A percentile compares a stretch with the other conserved stretches of the same genome.
These are phyloP conservation scores for Beta corolliflora DNA, from an alignment of 179 eudicot species.

Conservation along the genomic window DNA sequence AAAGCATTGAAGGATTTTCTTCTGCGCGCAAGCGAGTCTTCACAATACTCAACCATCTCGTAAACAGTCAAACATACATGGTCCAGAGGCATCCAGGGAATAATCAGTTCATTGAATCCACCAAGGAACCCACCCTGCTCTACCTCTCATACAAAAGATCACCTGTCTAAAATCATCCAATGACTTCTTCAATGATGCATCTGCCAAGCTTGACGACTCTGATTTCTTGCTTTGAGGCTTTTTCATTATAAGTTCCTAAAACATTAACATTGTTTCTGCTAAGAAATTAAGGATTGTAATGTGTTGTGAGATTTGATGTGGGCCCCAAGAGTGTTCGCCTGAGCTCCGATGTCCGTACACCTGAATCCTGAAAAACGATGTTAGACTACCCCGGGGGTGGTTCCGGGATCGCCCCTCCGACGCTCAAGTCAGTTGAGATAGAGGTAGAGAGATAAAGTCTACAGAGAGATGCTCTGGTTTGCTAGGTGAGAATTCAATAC, in stretches of 20 bases:
- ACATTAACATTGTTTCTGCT: conserved; percentile 3
- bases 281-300: too few relatives aligned
- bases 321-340: too few relatives aligned
- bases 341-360: too few relatives aligned
- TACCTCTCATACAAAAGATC: conserved; percentile 27
- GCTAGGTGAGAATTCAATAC: too few relatives aligned
- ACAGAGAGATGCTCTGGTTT: too few relatives aligned
- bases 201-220: conserved; percentile 47
- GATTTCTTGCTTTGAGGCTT: conserved; percentile 67
- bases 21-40: too few relatives aligned
- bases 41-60: conserved; percentile 92
- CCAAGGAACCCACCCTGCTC: not conserved
- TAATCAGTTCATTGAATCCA: not conserved
- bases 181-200: conserved; percentile 64
- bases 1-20: conserved; percentile 76
- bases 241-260: conserved; percentile 73
- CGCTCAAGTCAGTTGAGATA: too few relatives aligned
- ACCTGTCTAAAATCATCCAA: conserved; percentile 77
- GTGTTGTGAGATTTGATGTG: too few relatives aligned
- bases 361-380: too few relatives aligned
- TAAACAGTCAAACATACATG: conserved; percentile 17
- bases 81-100: not conserved
- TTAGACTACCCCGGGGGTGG: too few relatives aligned
- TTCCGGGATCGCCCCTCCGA: too few relatives aligned
- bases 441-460: too few relatives aligned